Evolutionary conservation across 306 rosid genomes (phyloP), one percentile per base, ranked within the genome.

Genomic region (Castanopsis chinensis): DNA sequence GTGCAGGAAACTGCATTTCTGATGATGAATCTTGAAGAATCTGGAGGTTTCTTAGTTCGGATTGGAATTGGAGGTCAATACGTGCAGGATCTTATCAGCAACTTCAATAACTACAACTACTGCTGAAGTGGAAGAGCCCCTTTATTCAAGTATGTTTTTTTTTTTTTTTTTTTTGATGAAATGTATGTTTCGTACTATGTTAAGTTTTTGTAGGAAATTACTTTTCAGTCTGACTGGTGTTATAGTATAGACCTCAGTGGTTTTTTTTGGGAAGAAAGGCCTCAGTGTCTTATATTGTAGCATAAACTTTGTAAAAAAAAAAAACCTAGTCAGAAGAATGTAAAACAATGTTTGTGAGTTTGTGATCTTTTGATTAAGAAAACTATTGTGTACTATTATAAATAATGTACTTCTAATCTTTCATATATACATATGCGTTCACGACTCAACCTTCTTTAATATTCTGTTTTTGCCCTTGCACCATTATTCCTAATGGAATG

Each of bases 1-100:
- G 84, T 81, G 30, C 80, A 79, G 17, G 84, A 81, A 76, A 74
- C 80, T 43, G 80, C 54, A 58, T 81, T 75, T 81, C 72, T 81
- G 56, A 81, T 81, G 80, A 60, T 18, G 20, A 59, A 76, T 59
- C 72, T 76, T 13, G 73, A 59, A n/a, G 77, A 57, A 30, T 67
- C 76, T 57, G 75, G 80, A 27, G 33, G 59, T 75, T 81, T 81
- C 71, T 13, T 30, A 52, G 77, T 69, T 53, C 74, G 80, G 37
- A 59, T 75, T 28, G 84, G 84, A 25, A 70, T 81, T 17, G 84
- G 35, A 21, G 15, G 41, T 11, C 77, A 75, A 11, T 41, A 81
- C 35, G 76, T 51, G 20, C 21, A 57, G 1, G 77, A 59, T 30
- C 63, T 81, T 19, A 23, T 75, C 18, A 33, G 30, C 73, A 69